A percentile compares a stretch with the other conserved stretches of the same genome.
Evolutionary conservation across 2,329 filamentous ascomycete genomes (phyloP).

Genomic region (Madurella mycetomatis): DNA sequence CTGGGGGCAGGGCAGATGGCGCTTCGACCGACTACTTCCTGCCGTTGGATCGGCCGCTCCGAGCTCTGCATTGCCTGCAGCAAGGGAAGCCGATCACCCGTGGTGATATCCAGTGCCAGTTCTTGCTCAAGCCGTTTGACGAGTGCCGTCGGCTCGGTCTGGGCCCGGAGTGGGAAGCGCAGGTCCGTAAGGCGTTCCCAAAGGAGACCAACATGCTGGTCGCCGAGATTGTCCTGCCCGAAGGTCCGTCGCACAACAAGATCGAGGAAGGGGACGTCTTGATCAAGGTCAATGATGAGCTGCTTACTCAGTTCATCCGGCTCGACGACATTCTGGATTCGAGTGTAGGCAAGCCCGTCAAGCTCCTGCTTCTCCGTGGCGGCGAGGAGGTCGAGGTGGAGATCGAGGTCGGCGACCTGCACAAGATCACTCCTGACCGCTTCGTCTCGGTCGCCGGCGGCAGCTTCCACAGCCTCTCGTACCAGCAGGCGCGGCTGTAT

Average conservation of each 20-base stretch:
- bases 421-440: conserved; percentile 90
- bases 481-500: conserved; percentile 94
- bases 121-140: conserved; percentile 94
- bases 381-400: conserved; percentile 83
- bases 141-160: conserved; percentile 89
- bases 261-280: conserved; percentile 93
- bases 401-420: conserved; percentile 80
- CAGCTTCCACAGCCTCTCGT: conserved; percentile 93
- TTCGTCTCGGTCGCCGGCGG: conserved; percentile 93
- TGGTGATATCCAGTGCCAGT: conserved; percentile 97
- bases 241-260: conserved; percentile 81
- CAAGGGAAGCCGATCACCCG: conserved; percentile 70
- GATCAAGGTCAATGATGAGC: conserved; percentile 86
- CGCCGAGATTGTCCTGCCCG: conserved; percentile 87
- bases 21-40: conserved; percentile 98
- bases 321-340: conserved; percentile 90
- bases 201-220: conserved; percentile 96
- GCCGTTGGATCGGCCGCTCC: conserved; percentile 81
- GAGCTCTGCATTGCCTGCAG: conserved; percentile 82
- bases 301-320: conserved; percentile 87
- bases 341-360: conserved; percentile 73
- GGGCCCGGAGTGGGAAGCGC: conserved; percentile 78
- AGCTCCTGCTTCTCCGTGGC: conserved; percentile 79
- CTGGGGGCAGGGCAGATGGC: conserved; percentile 87
- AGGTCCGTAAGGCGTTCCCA: conserved; percentile 76